Percentiles rank a stretch among this genome's conserved stretches.
Evolutionary conservation across 2,329 filamentous ascomycete genomes (phyloP).

Genomic region (Drechslerella dactyloides): DNA sequence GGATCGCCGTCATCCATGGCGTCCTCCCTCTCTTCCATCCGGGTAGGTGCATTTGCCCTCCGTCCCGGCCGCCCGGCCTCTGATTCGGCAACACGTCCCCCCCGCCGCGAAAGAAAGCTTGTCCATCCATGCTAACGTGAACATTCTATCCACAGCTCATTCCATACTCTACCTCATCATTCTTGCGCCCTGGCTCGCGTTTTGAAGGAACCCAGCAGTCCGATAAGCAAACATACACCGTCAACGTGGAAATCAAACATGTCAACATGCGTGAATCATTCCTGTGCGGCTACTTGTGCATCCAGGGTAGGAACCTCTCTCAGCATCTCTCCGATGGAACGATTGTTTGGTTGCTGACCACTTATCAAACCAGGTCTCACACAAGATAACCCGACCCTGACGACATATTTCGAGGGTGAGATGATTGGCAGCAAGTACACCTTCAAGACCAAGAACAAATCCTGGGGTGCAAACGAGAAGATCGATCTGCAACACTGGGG

Average conservation of each 20-base stretch:
- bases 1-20: constrained; percentile 56
- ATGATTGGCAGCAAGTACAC: constrained; percentile 94
- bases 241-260: constrained; percentile 95
- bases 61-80: constrained; percentile 12
- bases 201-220: constrained; percentile 93
- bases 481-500: constrained; percentile 92
- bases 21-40: constrained; percentile 54
- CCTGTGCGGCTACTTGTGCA: constrained; percentile 90
- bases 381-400: constrained; percentile 94
- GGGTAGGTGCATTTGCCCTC: constrained; percentile 31
- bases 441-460: constrained; percentile 87
- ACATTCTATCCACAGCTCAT: constrained; percentile 65
- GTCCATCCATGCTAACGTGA: constrained; percentile 22
- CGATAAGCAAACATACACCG: constrained; percentile 89
- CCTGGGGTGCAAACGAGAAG: constrained; percentile 91
- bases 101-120: constrained; percentile 12
- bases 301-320: constrained; percentile 72
- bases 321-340: background rate
- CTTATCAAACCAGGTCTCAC: constrained; percentile 72
- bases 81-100: constrained; percentile 23
- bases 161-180: constrained; percentile 82
- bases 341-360: constrained; percentile 31
- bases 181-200: constrained; percentile 81
- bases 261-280: constrained; percentile 94
- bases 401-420: constrained; percentile 97